phyloP scores from a whole-genome alignment of 306 rosid species.

The Macrotyloma uniflorum region DNA sequence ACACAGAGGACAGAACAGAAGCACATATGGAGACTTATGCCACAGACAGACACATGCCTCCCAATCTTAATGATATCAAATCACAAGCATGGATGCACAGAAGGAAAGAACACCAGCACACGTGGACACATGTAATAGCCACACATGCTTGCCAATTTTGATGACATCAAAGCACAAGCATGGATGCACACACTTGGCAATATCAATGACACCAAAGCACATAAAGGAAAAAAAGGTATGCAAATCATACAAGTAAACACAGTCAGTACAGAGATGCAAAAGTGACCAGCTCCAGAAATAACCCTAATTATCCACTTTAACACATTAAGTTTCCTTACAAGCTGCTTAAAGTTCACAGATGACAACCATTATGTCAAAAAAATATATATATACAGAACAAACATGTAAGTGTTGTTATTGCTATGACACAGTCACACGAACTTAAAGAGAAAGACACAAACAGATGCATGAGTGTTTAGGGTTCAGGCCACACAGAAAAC shows the following conservation, averaged over 20 bases:
- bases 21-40: neutral
- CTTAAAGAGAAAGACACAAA: neutral
- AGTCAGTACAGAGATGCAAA: slow-evolving; percentile 1
- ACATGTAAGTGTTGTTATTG: neutral
- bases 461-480: neutral
- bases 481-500: neutral
- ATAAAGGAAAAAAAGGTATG: neutral
- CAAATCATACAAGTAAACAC: slow-evolving; percentile 16
- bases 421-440: neutral
- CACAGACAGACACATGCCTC: neutral
- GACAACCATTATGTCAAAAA: neutral
- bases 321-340: slow-evolving; percentile 11
- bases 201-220: slow-evolving; percentile 24
- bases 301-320: slow-evolving; percentile 29
- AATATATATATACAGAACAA: neutral
- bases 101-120: neutral
- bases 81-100: slow-evolving; percentile 6
- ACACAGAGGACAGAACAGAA: neutral
- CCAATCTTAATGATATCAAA: slow-evolving; percentile 30
- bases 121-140: neutral
- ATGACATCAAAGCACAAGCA: slow-evolving; percentile 29
- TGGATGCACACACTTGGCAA: neutral
- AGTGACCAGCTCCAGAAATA: neutral
- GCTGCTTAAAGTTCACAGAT: neutral
- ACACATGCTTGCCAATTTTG: neutral